Conservation (phyloP, 2,329 filamentous ascomycete genomes). For the Stromatinia cepivora region DNA sequence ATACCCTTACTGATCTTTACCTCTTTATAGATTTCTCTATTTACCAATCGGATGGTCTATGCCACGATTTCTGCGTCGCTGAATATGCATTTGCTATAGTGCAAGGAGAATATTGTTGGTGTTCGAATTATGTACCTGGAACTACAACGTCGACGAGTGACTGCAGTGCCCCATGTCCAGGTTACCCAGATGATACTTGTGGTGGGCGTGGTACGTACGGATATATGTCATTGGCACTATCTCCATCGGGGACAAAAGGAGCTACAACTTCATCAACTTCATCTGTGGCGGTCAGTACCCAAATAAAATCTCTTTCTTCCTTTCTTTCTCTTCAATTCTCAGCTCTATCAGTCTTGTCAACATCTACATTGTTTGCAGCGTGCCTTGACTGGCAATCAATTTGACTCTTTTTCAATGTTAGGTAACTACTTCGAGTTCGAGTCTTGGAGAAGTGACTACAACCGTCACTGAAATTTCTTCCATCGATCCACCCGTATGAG, state of each 20-base stretch:
- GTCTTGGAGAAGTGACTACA: slow-evolving; percentile 17
- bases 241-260: slow-evolving; percentile 58
- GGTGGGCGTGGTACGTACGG: slow-evolving; percentile 63
- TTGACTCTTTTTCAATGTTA: slow-evolving; percentile 39
- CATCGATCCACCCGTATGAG: slow-evolving; percentile 43
- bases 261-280: slow-evolving; percentile 24
- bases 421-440: slow-evolving; percentile 35
- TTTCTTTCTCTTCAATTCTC: slow-evolving; percentile 15
- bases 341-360: slow-evolving; percentile 8
- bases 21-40: slow-evolving; percentile 51
- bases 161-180: slow-evolving; percentile 64
- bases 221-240: slow-evolving; percentile 59
- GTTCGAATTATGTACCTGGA: slow-evolving; percentile 66
- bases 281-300: slow-evolving; percentile 33
- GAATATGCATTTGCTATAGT: slow-evolving; percentile 68
- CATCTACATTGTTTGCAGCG: slow-evolving; percentile 15
- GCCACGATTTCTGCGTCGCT: slow-evolving; percentile 57
- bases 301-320: neutral
- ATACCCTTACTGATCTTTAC: slow-evolving; percentile 16
- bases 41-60: slow-evolving; percentile 70
- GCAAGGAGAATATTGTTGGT: slow-evolving; percentile 69
- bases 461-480: slow-evolving; percentile 22
- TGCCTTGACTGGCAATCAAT: slow-evolving; percentile 37
- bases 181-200: slow-evolving; percentile 66
- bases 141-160: slow-evolving; percentile 42